phyloP scores from a whole-genome alignment of 306 rosid genomes.

The Malus asiatica region DNA sequence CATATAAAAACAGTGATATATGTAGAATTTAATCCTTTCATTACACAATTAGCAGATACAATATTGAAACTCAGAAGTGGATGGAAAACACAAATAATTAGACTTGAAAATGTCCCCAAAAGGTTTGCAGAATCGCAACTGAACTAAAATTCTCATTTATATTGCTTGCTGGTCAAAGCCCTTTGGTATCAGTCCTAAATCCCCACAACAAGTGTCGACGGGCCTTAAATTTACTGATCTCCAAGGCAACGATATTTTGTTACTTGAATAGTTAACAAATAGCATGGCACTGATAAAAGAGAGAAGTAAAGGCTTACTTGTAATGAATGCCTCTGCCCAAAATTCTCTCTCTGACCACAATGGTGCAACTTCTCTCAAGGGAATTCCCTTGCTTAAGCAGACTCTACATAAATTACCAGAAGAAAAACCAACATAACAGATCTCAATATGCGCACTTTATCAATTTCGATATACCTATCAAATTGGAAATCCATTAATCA shows the following conservation, averaged over 20 bases:
- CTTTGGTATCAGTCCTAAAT: not conserved
- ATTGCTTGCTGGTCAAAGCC: not conserved
- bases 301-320: constrained; percentile 44
- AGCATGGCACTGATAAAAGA: constrained; percentile 1
- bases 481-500: not conserved
- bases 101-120: not conserved
- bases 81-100: not conserved
- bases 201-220: not conserved
- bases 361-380: constrained; percentile 77
- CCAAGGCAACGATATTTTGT: not conserved
- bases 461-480: not conserved
- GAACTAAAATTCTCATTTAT: not conserved
- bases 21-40: not conserved
- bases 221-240: not conserved
- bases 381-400: constrained; percentile 63
- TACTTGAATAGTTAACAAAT: not conserved
- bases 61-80: not conserved
- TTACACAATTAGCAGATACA: not conserved
- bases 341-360: constrained; percentile 59
- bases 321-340: constrained; percentile 86
- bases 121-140: not conserved
- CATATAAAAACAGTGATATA: not conserved
- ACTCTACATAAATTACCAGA: constrained; percentile 36
- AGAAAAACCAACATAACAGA: not conserved
- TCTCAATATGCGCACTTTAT: not conserved